Evolutionary conservation across 805 yeast genomes (phyloP), one percentile per base, ranked within the genome.

Genomic region (Wickerhamomyces strasburgensis): DNA sequence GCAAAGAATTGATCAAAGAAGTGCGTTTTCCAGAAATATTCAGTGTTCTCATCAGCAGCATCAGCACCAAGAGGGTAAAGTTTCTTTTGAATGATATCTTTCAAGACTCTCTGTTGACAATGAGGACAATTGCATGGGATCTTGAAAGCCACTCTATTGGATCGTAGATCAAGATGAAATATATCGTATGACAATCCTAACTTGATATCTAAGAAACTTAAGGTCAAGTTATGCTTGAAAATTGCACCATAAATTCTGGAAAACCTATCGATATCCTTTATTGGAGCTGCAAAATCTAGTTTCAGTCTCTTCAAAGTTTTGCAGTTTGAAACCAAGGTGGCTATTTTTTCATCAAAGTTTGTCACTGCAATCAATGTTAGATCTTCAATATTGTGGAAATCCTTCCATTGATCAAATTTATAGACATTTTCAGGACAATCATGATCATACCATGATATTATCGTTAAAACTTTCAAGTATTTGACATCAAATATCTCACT

Each of bases 391-490:
- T 56, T 46, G 2, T 41, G 39, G 34, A 67, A 67, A n/a, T 58
- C 64, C 19, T 51, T 44, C 49, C 67, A 62, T 39, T 65, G 61
- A 31, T 52, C 60, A 27, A 64, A 48, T 52, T 61, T 61, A 37
- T 61, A 61, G 18, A 57, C 43, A 34, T 56, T 60, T 33, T 62
- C 50, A n/a, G 58, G 50, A 13, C 49, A 42, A 14, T 56, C 38
- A n/a, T 56, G 50, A 34, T 65, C 68, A 44, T 57, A 62, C 72
- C 72, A 67, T 3, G 72, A 67, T 5, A 67, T 65, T 4, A 67
- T 55, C 0, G 72, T 65, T 21, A 67, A 47, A 0, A 59, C 55
- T 38, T 59, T 61, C 36, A 67, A 48, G 3, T 56, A 44, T 32
- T 60, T 46, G 3, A 52, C 46, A 42, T 64, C 67, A 34, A 67